Evolutionary conservation across 306 rosid species (phyloP), one percentile per base, ranked within the genome.

Genomic region (Mucuna pruriens): DNA sequence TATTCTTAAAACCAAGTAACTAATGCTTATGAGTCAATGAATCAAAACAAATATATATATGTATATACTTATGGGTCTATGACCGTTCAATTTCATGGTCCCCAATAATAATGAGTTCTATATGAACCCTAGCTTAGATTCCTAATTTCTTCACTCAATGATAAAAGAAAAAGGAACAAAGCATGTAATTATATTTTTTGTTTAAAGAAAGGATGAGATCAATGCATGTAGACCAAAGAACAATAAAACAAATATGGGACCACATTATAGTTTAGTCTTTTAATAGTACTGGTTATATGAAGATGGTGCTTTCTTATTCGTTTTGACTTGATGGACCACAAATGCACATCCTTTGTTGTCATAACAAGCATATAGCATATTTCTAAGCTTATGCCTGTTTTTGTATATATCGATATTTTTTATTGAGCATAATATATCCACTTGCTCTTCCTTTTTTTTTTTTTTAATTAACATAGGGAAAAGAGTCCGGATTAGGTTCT

Each of bases 261-360:
- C 88, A 61, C 79, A 62, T 29, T 33, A 8, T 49, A 62, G 9
- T 73, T 70, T 74, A 78, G 48, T 78, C 84, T 74, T 78, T 82
- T 57, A 57, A 85, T 73, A 66, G 62, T 20, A 55, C 36, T 16
- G 29, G 12, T 66, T 45, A 54, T 62, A 46, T 65, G 44, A 52
- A 74, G 62, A 65, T 66, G 75, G 5, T 23, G 42, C 54, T 54
- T 70, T 26, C n/a, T 13, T 48, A 76, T 63, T 74, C 55, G 29
- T 49, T 64, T 38, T 70, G 58, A 39, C 64, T 57, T 72, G 25
- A 45, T 44, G 88, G 86, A 85, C 88, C 88, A 79, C 88, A 66
- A 58, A 45, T 45, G 78, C 81, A 85, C 75, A 67, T 75, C 33
- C 81, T 65, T 20, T 63, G 60, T 76, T 61, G 71, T 63, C 77